Conservation (phyloP, 2,329 filamentous ascomycete species). For the Bipolaris zeicola region DNA sequence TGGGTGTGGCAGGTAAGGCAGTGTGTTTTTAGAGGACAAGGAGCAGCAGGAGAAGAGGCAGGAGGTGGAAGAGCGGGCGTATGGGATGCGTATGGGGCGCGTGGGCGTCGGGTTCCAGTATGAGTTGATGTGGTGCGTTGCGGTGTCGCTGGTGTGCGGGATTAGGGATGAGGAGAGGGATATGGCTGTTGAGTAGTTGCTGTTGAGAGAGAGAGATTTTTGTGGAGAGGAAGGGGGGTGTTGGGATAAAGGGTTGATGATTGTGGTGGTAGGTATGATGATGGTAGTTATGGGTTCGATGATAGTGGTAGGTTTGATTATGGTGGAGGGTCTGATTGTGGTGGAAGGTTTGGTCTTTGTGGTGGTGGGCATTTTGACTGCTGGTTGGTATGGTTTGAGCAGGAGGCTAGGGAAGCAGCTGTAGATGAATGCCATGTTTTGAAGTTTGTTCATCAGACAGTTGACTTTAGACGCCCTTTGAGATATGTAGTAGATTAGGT, state of each 20-base stretch:
- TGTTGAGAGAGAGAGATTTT: neutral
- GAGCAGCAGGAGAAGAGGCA: neutral
- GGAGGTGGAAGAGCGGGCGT: neutral
- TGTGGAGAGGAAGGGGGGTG: neutral
- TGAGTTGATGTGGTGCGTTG: neutral
- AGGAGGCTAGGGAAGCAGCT: neutral
- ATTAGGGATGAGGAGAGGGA: neutral
- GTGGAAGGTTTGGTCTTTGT: neutral
- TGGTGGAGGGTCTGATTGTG: neutral
- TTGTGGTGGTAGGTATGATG: neutral
- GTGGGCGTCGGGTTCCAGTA: neutral
- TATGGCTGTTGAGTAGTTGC: neutral
- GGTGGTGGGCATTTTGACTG: neutral
- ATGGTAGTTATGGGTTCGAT: neutral
- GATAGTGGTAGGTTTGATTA: neutral
- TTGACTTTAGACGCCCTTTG: no score
- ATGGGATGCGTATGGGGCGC: neutral
- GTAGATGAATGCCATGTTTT: neutral
- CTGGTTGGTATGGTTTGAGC: neutral
- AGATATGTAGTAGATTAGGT: neutral
- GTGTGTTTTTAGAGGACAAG: no score
- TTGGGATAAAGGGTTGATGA: neutral
- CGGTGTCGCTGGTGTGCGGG: neutral
- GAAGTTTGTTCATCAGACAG: no score
- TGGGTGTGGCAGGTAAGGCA: neutral